These are phyloP conservation scores for Agaricus sinodeliciosus DNA, from an alignment of 768 basidiomycete genomes.

Conservation along the genomic window DNA sequence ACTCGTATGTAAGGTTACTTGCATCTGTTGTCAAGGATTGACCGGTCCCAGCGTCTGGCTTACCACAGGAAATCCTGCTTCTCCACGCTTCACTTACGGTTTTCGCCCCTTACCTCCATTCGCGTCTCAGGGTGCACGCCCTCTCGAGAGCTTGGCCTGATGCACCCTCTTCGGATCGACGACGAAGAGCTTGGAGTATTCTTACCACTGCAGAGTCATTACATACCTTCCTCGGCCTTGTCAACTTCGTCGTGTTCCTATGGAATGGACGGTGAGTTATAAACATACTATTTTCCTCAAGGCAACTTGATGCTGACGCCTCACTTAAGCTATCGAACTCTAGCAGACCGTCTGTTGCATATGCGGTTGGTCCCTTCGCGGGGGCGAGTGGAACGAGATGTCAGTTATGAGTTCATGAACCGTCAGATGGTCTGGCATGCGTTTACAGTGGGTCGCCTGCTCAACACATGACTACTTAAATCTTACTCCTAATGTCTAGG, in stretches of 20 bases:
- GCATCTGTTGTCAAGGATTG: slow-evolving; percentile 9
- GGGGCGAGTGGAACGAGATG: slow-evolving; percentile 65
- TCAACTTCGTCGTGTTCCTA: slow-evolving; percentile 80
- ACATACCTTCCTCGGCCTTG: slow-evolving; percentile 53
- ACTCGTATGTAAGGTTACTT: slow-evolving; percentile 28
- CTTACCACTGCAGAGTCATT: slow-evolving; percentile 63
- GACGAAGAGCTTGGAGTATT: slow-evolving; percentile 67
- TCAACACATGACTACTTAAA: neutral
- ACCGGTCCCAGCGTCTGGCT: slow-evolving; percentile 45
- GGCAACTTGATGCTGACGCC: neutral
- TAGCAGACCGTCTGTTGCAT: slow-evolving; percentile 70
- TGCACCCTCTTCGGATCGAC: slow-evolving; percentile 69
- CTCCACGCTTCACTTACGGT: slow-evolving; percentile 70
- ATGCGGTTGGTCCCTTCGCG: slow-evolving; percentile 73
- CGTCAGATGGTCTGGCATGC: slow-evolving; percentile 99
- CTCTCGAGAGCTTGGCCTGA: slow-evolving; percentile 89
- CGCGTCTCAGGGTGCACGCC: slow-evolving; percentile 66
- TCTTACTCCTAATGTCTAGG: slow-evolving; percentile 41
- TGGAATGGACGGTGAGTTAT: slow-evolving; percentile 74
- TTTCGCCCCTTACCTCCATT: slow-evolving; percentile 72
- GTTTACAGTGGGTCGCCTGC: slow-evolving; percentile 70
- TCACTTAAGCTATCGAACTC: slow-evolving; percentile 67
- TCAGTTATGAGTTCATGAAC: slow-evolving; percentile 99
- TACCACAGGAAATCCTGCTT: slow-evolving; percentile 55
- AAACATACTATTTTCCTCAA: neutral